Evolutionary conservation across 805 yeast species (phyloP).

Genomic region (Candida mattraensis): DNA sequence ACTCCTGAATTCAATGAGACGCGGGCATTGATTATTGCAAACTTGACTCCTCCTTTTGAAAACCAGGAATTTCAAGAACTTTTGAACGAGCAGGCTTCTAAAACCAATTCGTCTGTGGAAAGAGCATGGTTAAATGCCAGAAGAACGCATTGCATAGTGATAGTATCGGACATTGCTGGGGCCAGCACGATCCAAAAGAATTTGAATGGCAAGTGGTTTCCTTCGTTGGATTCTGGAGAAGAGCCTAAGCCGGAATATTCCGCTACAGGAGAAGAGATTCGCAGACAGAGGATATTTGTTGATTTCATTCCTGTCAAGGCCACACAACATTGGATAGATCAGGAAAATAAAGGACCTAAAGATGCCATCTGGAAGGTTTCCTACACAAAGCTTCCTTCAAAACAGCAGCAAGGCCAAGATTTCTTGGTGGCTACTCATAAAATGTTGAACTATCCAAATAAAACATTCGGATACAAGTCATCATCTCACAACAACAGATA

Average conservation of each 20-base stretch:
- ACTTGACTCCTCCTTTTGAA: slow-evolving; percentile 40
- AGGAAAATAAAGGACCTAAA: slow-evolving; percentile 44
- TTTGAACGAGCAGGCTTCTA: slow-evolving; percentile 33
- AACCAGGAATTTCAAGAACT: slow-evolving; percentile 39
- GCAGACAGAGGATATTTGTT: slow-evolving; percentile 35
- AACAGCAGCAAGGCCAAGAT: slow-evolving; percentile 25
- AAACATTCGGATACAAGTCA: slow-evolving; percentile 35
- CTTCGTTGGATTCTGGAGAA: slow-evolving; percentile 17
- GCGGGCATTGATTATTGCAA: slow-evolving; percentile 46
- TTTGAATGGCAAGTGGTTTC: slow-evolving; percentile 38
- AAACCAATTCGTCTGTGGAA: slow-evolving; percentile 33
- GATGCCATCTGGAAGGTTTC: slow-evolving; percentile 47
- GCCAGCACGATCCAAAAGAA: slow-evolving; percentile 37
- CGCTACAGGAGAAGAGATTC: slow-evolving; percentile 15
- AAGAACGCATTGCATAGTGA: slow-evolving; percentile 43
- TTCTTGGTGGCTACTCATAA: slow-evolving; percentile 32
- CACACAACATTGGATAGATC: slow-evolving; percentile 45
- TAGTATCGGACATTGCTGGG: slow-evolving; percentile 41
- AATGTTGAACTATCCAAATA: slow-evolving; percentile 36
- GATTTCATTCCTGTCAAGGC: slow-evolving; percentile 48
- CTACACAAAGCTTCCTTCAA: slow-evolving; percentile 36
- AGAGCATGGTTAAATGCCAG: slow-evolving; percentile 45
- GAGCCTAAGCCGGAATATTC: slow-evolving; percentile 27
- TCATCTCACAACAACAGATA: slow-evolving; percentile 17
- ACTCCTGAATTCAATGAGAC: slow-evolving; percentile 38